phyloP scores from a whole-genome alignment of 148 eudicot species.

The Cornus controversa region DNA sequence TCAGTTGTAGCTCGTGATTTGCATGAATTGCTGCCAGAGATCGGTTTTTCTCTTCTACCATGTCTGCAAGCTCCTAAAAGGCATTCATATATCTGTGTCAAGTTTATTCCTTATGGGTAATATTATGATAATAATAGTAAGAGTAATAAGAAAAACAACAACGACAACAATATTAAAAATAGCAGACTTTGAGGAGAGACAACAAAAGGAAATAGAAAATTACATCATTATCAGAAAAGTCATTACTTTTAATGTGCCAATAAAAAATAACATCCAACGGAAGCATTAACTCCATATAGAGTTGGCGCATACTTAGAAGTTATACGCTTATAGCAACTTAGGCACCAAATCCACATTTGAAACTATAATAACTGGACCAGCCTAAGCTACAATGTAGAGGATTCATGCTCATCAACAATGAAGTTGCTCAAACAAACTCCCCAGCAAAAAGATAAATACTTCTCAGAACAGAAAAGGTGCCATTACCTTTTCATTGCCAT shows the following conservation, averaged over 20 bases:
- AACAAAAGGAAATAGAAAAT: no score
- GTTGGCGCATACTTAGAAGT: not conserved
- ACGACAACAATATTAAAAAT: not conserved
- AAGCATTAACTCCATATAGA: not conserved
- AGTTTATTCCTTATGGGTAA: conserved; percentile 28
- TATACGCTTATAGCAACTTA: not conserved
- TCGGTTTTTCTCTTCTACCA: conserved; percentile 72
- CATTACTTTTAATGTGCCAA: not conserved
- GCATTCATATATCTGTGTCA: conserved; percentile 45
- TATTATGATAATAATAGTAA: not conserved
- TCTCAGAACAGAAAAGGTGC: conserved; percentile 11
- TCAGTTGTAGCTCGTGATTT: conserved; percentile 58
- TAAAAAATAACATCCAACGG: not conserved
- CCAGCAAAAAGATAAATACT: not conserved
- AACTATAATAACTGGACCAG: not conserved
- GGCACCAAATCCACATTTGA: no score
- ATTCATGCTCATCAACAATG: not conserved
- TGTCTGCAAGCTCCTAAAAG: conserved; percentile 89
- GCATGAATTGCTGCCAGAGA: conserved; percentile 56
- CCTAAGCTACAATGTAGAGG: not conserved
- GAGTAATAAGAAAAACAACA: not conserved
- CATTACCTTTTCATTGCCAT: conserved; percentile 65
- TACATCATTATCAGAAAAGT: not conserved
- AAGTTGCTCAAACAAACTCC: not conserved
- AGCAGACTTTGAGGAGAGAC: not conserved